Evolutionary conservation across 2,329 filamentous ascomycete genomes (phyloP), one percentile per base, ranked within the genome.

Genomic region (Bertia moriformis): DNA sequence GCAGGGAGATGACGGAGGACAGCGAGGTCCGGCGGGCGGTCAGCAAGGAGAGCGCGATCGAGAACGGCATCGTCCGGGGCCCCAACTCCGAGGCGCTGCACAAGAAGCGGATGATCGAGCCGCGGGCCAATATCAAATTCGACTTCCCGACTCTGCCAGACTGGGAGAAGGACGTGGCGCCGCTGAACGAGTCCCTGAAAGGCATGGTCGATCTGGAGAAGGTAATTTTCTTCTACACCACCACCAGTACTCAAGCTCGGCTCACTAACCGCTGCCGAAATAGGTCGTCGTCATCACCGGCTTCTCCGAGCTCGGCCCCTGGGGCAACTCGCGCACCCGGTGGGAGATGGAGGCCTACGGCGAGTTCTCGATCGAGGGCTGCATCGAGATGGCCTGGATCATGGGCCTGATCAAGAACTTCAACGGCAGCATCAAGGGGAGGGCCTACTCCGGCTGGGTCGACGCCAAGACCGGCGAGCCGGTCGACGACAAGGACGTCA

Each of bases 301-400:
- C 57, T 98, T 98, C 55, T 77, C 91, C 40, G 91, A 98, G 59
- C 78, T 95, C 44, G 88, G 91, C 37, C 91, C 91, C 4, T 98
- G 91, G 93, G 91, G 91, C 68, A 98, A 96, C 68, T 89, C 91
- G 2, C 79, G 91, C 52, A 98, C 91, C 36, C 79, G 91, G 45
- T 98, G 91, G 91, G 91, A 98, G 67, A 98, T 98, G 89, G 91
- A 98, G 60, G 88, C 91, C 1, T 79, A 88, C 48, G 91, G 91
- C 55, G 75, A 94, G 54, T 98, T 98, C 66, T 96, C 91, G 5
- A 75, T 98, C 13, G 93, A 98, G 61, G 91, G 91, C 19, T 96
- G 91, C 53, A 82, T 98, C 43, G 91, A 98, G 63, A 98, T 98
- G 91, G 88, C 91, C 20, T 98, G 91, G 91, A 86, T 98, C 60